Percentiles rank a stretch among this genome's conserved stretches.
phyloP scores from a whole-genome alignment of 2,329 filamentous ascomycete genomes.

The Xylaria multiplex region DNA sequence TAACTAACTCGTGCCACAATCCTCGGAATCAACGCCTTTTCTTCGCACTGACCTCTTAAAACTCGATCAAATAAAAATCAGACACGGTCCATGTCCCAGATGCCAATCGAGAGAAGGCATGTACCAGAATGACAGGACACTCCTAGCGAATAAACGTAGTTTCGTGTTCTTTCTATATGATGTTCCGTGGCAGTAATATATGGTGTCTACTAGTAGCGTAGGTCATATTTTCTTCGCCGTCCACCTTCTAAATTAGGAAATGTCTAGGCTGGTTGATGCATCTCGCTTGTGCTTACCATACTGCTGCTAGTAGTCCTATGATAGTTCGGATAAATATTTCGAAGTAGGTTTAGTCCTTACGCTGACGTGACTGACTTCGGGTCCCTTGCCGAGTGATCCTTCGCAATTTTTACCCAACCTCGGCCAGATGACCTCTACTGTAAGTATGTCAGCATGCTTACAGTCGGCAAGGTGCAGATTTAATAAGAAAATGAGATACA shows the following conservation, averaged over 20 bases:
- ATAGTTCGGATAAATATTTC: slow-evolving; percentile 17
- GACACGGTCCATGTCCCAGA: background rate
- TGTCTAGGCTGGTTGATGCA: slow-evolving; percentile 15
- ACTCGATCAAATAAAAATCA: background rate
- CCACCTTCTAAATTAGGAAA: slow-evolving; percentile 31
- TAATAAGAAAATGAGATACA: background rate
- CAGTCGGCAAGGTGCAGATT: slow-evolving; percentile 23
- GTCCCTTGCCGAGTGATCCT: slow-evolving; percentile 29
- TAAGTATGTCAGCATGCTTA: slow-evolving; percentile 23
- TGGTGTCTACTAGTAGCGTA: too few species aligned
- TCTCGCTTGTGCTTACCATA: slow-evolving; percentile 28
- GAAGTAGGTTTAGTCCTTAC: slow-evolving; percentile 26
- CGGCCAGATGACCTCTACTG: slow-evolving; percentile 21
- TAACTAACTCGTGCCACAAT: background rate
- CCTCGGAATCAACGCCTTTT: background rate
- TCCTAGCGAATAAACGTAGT: background rate
- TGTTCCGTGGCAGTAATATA: background rate
- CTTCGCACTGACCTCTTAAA: background rate
- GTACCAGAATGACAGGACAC: background rate
- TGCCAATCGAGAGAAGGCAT: background rate
- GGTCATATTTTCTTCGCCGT: slow-evolving; percentile 12
- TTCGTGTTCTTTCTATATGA: background rate
- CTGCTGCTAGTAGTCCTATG: background rate
- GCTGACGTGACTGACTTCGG: slow-evolving; percentile 30
- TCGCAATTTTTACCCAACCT: slow-evolving; percentile 19